These are phyloP conservation scores for Mrakia blollopis DNA, from an alignment of 768 basidiomycete species.

Conservation along the genomic window DNA sequence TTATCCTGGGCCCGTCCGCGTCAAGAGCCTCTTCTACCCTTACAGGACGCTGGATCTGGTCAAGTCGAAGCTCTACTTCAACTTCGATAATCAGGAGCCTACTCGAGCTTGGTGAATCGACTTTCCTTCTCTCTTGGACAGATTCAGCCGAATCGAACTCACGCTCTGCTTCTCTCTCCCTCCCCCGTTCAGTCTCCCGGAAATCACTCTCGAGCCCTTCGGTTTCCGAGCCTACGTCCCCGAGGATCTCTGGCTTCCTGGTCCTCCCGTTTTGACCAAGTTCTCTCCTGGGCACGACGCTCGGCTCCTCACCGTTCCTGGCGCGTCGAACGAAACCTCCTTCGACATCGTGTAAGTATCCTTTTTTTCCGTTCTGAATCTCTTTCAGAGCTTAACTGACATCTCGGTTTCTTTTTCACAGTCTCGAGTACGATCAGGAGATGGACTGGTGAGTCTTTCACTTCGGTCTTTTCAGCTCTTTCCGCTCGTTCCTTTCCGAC, in stretches of 20 bases:
- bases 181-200: slow-evolving; percentile 52
- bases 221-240: slow-evolving; percentile 84
- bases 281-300: slow-evolving; percentile 84
- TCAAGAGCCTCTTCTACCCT: slow-evolving; percentile 74
- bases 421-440: slow-evolving; percentile 66
- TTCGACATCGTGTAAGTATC: slow-evolving; percentile 55
- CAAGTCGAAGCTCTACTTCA: slow-evolving; percentile 62
- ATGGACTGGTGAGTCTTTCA: slow-evolving; percentile 61
- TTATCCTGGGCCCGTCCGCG: slow-evolving; percentile 54
- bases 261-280: slow-evolving; percentile 52
- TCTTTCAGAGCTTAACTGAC: neutral
- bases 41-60: slow-evolving; percentile 60
- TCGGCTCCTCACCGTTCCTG: slow-evolving; percentile 53
- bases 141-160: too few species aligned
- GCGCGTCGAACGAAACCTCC: slow-evolving; percentile 54
- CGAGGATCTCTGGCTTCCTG: slow-evolving; percentile 53
- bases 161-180: neutral
- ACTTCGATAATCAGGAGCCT: slow-evolving; percentile 57
- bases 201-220: slow-evolving; percentile 64
- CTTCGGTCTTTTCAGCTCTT: too few species aligned
- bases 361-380: too few species aligned
- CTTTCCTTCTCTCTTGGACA: too few species aligned
- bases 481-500: neutral
- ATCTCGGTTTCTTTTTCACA: neutral
- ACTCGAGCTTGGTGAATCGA: slow-evolving; percentile 56